Conservation (phyloP, 2,329 filamentous ascomycete species). For the Pseudocercospora eumusae region DNA sequence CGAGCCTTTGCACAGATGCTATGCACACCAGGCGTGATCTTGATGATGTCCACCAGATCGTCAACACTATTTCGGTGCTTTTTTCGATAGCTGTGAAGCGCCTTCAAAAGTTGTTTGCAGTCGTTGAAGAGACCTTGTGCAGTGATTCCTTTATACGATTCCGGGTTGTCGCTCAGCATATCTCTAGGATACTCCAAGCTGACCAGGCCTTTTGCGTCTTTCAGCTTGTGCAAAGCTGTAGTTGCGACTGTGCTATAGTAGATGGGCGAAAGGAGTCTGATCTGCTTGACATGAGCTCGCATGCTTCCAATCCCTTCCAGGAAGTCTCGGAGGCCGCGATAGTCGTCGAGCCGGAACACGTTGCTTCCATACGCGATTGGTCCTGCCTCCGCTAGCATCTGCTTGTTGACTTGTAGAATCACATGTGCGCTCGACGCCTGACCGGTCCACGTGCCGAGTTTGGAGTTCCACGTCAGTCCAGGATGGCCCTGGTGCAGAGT, state of each 20-base stretch:
- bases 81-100: neutral
- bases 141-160: neutral
- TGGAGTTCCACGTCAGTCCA: neutral
- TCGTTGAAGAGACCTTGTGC: neutral
- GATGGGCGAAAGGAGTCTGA: neutral
- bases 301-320: constrained; percentile 14
- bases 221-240: constrained; percentile 12
- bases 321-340: neutral
- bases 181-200: neutral
- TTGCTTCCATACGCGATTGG: constrained; percentile 13
- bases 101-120: constrained; percentile 6
- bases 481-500: neutral
- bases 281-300: constrained; percentile 3
- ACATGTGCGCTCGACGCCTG: constrained; percentile 5
- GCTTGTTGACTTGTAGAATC: constrained; percentile 9
- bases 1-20: neutral
- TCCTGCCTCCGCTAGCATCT: constrained; percentile 13
- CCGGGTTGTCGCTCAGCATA: neutral
- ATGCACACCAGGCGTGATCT: neutral
- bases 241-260: constrained; percentile 11
- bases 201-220: constrained; percentile 12
- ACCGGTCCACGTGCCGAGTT: neutral
- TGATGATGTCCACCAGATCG: neutral
- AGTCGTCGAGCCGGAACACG: constrained; percentile 2
- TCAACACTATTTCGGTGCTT: neutral